phyloP scores from a whole-genome alignment of 2,329 filamentous ascomycete species.

The Penicillium sp. region DNA sequence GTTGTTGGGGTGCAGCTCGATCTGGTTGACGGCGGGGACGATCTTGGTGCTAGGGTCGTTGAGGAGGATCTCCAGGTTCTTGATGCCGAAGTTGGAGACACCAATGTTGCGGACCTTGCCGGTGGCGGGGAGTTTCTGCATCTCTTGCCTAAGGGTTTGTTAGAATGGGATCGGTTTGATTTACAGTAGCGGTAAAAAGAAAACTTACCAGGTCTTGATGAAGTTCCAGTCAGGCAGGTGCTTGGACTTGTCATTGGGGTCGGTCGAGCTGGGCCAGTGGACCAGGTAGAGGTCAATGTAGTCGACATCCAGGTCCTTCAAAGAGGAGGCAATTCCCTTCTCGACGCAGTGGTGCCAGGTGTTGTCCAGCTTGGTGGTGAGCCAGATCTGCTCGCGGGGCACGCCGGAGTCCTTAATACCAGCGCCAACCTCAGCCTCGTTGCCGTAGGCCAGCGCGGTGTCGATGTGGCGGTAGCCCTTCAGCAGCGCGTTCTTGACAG shows the following conservation, averaged over 20 bases:
- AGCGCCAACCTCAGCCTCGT: constrained; percentile 69
- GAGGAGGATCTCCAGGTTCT: constrained; percentile 77
- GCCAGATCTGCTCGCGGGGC: constrained; percentile 68
- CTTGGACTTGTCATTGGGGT: constrained; percentile 58
- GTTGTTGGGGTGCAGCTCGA: constrained; percentile 68
- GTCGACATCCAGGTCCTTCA: constrained; percentile 67
- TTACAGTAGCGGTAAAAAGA: neutral
- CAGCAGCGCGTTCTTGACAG: constrained; percentile 54
- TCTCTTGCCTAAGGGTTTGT: constrained; percentile 55
- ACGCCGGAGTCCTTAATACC: constrained; percentile 70
- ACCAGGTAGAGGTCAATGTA: constrained; percentile 76
- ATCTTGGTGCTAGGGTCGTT: constrained; percentile 63
- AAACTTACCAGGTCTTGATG: constrained; percentile 69
- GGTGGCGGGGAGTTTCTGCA: constrained; percentile 51
- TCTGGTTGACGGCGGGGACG: constrained; percentile 57
- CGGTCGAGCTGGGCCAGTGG: constrained; percentile 66
- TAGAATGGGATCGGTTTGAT: constrained; percentile 19
- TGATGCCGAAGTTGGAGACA: constrained; percentile 84
- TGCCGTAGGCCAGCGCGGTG: constrained; percentile 60
- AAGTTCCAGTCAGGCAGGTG: constrained; percentile 79
- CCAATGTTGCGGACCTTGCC: constrained; percentile 78
- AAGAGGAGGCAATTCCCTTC: constrained; percentile 64
- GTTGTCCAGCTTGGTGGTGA: constrained; percentile 73
- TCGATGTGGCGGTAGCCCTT: constrained; percentile 62
- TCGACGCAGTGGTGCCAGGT: constrained; percentile 66